These are phyloP conservation scores for Gyromitra esculenta DNA, from an alignment of 2,329 filamentous ascomycete species.

Conservation along the genomic window DNA sequence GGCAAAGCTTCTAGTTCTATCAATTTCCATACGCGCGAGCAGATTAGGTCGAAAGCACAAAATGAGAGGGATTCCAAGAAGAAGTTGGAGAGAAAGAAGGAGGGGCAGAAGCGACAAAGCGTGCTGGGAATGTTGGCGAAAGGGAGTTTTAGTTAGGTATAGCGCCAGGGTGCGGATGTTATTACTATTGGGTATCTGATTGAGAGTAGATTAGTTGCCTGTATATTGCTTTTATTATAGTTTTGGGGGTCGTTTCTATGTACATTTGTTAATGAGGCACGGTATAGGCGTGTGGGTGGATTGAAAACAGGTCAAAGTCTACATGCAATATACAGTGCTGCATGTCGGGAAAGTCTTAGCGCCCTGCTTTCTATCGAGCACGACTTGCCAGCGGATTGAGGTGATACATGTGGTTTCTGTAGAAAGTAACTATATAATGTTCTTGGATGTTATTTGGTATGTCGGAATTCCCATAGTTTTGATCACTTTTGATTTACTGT, in stretches of 20 bases:
- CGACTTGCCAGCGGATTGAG: too few species aligned
- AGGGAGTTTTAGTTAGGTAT: slow-evolving; percentile 60
- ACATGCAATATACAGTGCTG: slow-evolving; percentile 6
- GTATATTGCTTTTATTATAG: background rate
- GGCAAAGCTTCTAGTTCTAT: slow-evolving; percentile 54
- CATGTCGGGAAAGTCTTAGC: background rate
- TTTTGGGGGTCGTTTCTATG: background rate
- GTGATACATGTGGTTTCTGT: too few species aligned
- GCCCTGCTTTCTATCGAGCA: too few species aligned
- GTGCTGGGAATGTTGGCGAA: slow-evolving; percentile 62
- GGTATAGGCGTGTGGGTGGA: background rate
- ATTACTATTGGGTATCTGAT: background rate
- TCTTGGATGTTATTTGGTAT: too few species aligned
- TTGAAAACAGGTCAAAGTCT: background rate
- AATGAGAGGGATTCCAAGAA: slow-evolving; percentile 68
- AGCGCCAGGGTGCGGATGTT: background rate
- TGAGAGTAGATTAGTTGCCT: background rate
- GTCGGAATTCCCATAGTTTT: too few species aligned
- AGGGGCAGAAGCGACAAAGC: slow-evolving; percentile 65
- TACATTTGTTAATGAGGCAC: slow-evolving; percentile 18
- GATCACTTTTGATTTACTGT: too few species aligned
- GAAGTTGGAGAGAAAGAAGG: slow-evolving; percentile 67
- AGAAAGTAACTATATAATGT: too few species aligned
- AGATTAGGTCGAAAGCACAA: slow-evolving; percentile 57
- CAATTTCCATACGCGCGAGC: slow-evolving; percentile 56